Percentiles rank a stretch among this genome's conserved stretches.
phyloP scores from a whole-genome alignment of 768 basidiomycete species.

The Exsudoporus frostii region DNA sequence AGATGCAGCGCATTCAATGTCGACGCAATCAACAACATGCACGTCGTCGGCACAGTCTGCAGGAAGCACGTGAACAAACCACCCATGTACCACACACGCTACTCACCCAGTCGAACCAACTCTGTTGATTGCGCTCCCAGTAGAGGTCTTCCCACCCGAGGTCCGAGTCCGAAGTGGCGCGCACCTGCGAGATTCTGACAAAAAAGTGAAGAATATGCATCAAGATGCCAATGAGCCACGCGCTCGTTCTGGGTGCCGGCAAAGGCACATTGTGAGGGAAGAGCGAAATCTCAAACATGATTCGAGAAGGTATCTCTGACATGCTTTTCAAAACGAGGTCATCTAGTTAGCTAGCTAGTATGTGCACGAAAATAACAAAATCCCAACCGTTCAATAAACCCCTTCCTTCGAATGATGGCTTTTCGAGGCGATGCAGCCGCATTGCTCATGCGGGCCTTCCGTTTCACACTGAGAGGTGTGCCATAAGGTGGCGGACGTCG shows the following conservation, averaged over 20 bases:
- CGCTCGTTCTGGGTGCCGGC: constrained; percentile 63
- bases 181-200: constrained; percentile 56
- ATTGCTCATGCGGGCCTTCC: constrained; percentile 39
- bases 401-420: constrained; percentile 59
- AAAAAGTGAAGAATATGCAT: constrained; percentile 70
- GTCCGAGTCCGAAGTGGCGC: constrained; percentile 60
- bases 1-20: constrained; percentile 61
- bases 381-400: constrained; percentile 56
- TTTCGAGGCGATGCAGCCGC: constrained; percentile 41
- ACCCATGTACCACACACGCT: constrained; percentile 6
- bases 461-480: constrained; percentile 51
- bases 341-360: constrained; percentile 14
- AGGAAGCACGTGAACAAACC: constrained; percentile 8
- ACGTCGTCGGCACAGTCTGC: constrained; percentile 64
- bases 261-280: constrained; percentile 81
- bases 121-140: constrained; percentile 55
- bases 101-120: constrained; percentile 82
- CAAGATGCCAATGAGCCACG: constrained; percentile 57
- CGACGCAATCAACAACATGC: constrained; percentile 52
- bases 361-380: not conserved
- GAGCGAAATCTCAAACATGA: constrained; percentile 76
- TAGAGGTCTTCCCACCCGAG: constrained; percentile 79
- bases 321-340: constrained; percentile 41
- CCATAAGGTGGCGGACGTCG: constrained; percentile 70
- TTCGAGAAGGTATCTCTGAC: constrained; percentile 60